Evolutionary conservation across 1,284 basidiomycete genomes (phyloP).

Genomic region (Ceratobasidium sp.): DNA sequence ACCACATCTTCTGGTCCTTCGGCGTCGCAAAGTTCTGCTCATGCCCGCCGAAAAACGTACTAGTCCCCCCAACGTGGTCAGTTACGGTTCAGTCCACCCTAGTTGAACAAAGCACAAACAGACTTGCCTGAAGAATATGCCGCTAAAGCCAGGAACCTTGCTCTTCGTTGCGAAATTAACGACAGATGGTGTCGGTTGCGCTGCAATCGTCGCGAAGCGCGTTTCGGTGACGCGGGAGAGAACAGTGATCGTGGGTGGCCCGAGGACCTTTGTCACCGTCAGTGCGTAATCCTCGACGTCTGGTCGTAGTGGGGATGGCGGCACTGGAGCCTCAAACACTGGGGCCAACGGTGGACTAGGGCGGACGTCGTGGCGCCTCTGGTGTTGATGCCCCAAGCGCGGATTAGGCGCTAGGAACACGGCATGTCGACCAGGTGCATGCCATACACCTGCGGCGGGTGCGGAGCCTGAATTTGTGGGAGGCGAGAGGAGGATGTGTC

Average conservation of each 20-base stretch:
- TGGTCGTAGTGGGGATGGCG: constrained; percentile 11
- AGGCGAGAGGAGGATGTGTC: constrained; percentile 22
- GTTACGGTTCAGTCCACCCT: constrained; percentile 33
- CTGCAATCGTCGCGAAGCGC: neutral
- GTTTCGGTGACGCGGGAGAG: constrained; percentile 23
- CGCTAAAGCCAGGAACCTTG: constrained; percentile 61
- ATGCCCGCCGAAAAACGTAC: constrained; percentile 82
- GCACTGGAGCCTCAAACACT: neutral
- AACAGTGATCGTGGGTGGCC: constrained; percentile 10
- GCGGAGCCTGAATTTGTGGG: neutral
- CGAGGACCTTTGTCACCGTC: constrained; percentile 10
- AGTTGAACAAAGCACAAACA: constrained; percentile 29
- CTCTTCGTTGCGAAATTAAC: constrained; percentile 15
- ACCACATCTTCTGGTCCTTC: constrained; percentile 73
- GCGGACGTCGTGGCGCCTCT: neutral
- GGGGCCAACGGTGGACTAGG: neutral
- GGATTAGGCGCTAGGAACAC: constrained; percentile 36
- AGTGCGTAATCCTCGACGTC: neutral
- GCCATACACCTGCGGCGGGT: neutral
- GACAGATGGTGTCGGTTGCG: constrained; percentile 2
- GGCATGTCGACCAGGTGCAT: constrained; percentile 16
- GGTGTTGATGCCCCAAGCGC: neutral
- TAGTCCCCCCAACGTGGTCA: constrained; percentile 48
- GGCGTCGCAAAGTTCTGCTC: constrained; percentile 68
- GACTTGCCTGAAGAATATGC: constrained; percentile 74